Base-by-base conservation (phyloP, 768 basidiomycete genomes). In the Termitomyces sp. region DNA sequence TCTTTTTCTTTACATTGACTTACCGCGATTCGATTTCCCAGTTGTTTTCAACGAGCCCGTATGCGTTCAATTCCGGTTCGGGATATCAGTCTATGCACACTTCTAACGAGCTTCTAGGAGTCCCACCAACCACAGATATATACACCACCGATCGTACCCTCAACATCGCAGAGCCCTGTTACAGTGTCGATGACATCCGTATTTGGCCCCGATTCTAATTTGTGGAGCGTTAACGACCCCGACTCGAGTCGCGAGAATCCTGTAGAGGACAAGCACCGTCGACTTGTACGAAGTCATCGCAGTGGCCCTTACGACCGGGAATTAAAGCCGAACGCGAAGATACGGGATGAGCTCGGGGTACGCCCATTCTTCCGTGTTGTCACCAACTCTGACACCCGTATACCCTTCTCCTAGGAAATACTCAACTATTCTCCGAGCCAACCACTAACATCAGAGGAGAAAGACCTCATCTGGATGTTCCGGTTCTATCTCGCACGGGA, bases 401-500 rank as follows among this genome's bases (percentile, higher is more conserved):
- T 10, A n/a, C 12, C 38, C 64, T 50, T 25, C 43, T 2, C 29
- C 0, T 64, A 98, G 95, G 86, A 88, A 63, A 94, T 99, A 52
- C 84, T 99, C 55, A 87, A 87, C 55, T 94, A 98, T 65, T 88
- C 96, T 0, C 97, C 97, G 0, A 96, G 91, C 61, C 92, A 89
- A 61, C 81, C 83, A 10, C 79, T 99, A 8, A 91, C 86, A 4
- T 87, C 94, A 0, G 92, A 95, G 68, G 96, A 98, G 75, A 97
- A 96, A 70, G 96, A 98, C 66, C 78, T 96, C 46, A 88, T 98
- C 43, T 99, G 97, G 97, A 96, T 96, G 72, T 99, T 96, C 81
- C 86, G 97, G n/a, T 99, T 98, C 76, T 98, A 97, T 66, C 86
- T 99, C 11, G 86, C 89, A 3, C 80, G 94, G 38, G 93, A 96